Base-by-base conservation (phyloP, 768 basidiomycete genomes). In the Lentinus tigrinus region DNA sequence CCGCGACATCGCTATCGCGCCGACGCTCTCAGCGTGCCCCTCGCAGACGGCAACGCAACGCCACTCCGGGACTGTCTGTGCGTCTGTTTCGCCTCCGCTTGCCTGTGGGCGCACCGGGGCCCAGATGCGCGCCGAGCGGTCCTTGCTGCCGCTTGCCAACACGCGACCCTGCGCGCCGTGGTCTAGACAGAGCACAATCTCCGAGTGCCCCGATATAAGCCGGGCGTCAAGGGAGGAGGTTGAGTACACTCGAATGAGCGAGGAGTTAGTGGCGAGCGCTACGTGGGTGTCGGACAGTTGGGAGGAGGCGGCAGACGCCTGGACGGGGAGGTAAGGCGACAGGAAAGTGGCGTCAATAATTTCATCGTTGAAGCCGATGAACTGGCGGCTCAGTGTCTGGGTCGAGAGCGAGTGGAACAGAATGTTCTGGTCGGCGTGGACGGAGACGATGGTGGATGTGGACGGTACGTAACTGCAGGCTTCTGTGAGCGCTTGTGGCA, bases 331-430 rank as follows among this genome's bases (percentile, higher is more conserved):
- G 69, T 24, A 66, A n/a, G 31, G 79, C 69, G 44, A 83, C 57
- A 99, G 80, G 74, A 95, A 93, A 26, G 82, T 78, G 4, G 87
- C 83, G 66, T 98, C 97, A 50, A 98, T 89, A 63, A 98, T 95
- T 73, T 98, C 96, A 73, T 99, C 97, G 71, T 98, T 98, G 80
- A 89, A 99, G 0, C 97, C 97, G 65, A 98, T 87, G 63, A 98
- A 75, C 65, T 98, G 96, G 17, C 91, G 88, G 2, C 80, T 76
- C 24, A 91, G 74, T 9, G 80, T 75, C 31, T 80, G 80, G 1
- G 84, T 83, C n/a, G 78, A 71, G 8, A 96, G 75, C 2, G 92
- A 94, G 72, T 95, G 87, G 74, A 93, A 93, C 47, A 95, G 80
- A 64, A 99, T 95, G 64, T 98, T 99, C 74, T 98, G 97, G 72